Conservation (phyloP, 2,329 filamentous ascomycete species). For the Ceratocystis albifundus region DNA sequence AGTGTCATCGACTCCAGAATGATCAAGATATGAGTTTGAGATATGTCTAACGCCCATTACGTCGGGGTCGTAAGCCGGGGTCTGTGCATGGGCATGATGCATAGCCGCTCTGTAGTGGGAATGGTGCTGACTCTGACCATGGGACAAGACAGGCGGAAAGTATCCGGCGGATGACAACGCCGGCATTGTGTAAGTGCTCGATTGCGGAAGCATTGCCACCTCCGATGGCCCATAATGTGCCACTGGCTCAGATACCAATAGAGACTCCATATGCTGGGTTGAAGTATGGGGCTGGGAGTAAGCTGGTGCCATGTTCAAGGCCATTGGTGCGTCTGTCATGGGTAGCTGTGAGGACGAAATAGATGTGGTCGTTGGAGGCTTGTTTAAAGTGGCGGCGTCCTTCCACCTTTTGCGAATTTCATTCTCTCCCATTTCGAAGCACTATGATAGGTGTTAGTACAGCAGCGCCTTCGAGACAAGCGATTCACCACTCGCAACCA, state of each 20-base stretch:
- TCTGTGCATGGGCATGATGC: conserved; percentile 5
- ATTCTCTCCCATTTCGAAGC: conserved; percentile 23
- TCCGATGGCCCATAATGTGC: background rate
- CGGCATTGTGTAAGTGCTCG: conserved; percentile 14
- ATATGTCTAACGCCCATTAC: conserved; percentile 11
- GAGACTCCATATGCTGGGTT: conserved; percentile 25
- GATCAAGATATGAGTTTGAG: conserved; percentile 26
- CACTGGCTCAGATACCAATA: conserved; percentile 14
- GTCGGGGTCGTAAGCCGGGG: conserved; percentile 6
- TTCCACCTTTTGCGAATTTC: conserved; percentile 21
- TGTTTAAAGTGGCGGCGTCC: conserved; percentile 13
- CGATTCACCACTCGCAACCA: background rate
- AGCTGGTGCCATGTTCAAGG: conserved; percentile 15
- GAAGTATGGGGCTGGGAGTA: conserved; percentile 28
- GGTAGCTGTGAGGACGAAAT: background rate
- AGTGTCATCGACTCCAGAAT: conserved; percentile 28
- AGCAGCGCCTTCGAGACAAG: too few species aligned
- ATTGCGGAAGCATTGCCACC: conserved; percentile 2
- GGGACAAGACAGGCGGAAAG: background rate
- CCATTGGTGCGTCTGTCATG: background rate
- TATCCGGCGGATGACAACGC: conserved; percentile 2
- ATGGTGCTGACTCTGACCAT: background rate
- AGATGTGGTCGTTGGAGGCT: background rate
- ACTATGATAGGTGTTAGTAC: conserved; percentile 18
- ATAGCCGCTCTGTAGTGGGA: background rate